These are phyloP conservation scores for Aureobasidium sp. DNA, from an alignment of 2,329 filamentous ascomycete species.

Conservation along the genomic window DNA sequence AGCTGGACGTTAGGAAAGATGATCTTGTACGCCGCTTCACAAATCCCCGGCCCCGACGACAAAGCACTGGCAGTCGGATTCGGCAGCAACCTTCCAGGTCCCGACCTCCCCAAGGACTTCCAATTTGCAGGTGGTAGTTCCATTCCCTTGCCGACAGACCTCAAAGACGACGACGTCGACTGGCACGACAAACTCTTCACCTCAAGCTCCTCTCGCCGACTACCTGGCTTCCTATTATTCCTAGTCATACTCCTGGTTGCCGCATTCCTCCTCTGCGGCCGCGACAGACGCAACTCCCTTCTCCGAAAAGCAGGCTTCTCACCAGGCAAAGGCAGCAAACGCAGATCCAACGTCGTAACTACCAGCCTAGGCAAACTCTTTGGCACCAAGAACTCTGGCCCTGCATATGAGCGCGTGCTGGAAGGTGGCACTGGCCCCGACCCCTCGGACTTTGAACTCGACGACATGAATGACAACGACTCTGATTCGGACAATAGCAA, in stretches of 20 bases:
- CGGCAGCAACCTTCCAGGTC: slow-evolving; percentile 68
- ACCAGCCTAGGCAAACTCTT: slow-evolving; percentile 52
- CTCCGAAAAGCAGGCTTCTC: slow-evolving; percentile 47
- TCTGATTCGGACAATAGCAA: slow-evolving; percentile 35
- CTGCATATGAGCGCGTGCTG: slow-evolving; percentile 70
- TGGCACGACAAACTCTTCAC: slow-evolving; percentile 58
- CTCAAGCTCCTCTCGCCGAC: slow-evolving; percentile 55
- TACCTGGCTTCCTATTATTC: slow-evolving; percentile 71
- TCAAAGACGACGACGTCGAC: slow-evolving; percentile 39
- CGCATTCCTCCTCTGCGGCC: slow-evolving; percentile 68
- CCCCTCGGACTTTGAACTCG: slow-evolving; percentile 68
- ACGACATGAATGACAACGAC: slow-evolving; percentile 38
- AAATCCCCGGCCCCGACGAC: slow-evolving; percentile 57
- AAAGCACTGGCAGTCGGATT: slow-evolving; percentile 76
- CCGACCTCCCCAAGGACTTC: slow-evolving; percentile 55
- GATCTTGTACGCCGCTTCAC: slow-evolving; percentile 86
- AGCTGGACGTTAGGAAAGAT: slow-evolving; percentile 98
- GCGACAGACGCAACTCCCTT: slow-evolving; percentile 59
- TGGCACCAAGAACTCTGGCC: slow-evolving; percentile 40
- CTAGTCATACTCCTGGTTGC: slow-evolving; percentile 63
- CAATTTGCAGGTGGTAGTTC: slow-evolving; percentile 65
- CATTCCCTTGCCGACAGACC: slow-evolving; percentile 29
- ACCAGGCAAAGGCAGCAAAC: slow-evolving; percentile 37
- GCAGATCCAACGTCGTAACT: slow-evolving; percentile 34
- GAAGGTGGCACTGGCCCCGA: slow-evolving; percentile 49